Base-by-base conservation (phyloP, 768 basidiomycete species). In the Sutorius australiensis region DNA sequence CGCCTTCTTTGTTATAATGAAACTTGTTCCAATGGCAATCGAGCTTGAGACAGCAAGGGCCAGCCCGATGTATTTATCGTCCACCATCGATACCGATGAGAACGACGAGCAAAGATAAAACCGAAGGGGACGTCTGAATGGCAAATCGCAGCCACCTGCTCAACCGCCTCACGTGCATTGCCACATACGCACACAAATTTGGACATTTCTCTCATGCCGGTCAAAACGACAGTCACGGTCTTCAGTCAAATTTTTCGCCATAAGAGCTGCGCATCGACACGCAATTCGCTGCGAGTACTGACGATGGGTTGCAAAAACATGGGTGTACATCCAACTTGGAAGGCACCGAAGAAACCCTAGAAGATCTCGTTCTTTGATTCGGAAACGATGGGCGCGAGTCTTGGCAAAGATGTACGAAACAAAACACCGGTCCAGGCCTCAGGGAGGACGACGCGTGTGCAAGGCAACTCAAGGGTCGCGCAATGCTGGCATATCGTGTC, bases 1-100 rank as follows among this genome's bases (percentile, higher is more conserved):
- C 46, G 89, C 95, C 87, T 97, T 98, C 82, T 99, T 99, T 16
- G 95, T 99, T 67, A 99, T 95, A 67, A 99, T 97, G 70, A 94
- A 97, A 71, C 93, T 95, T 36, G 88, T 90, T 46, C 97, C 95
- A 60, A 98, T 98, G 53, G 89, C 85, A 24, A 90, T 65, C 12
- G 90, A 89, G 60, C 92, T 83, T 17, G 86, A 84, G 45, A 98
- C 73, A 48, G 97, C 95, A 50, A 99, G 82, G 24, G 83, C 80
- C 48, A 99, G 81, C 31, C 97, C 97, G 45, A 98, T 92, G 68
- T 93, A 95, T 75, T 94, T 97, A 75, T 97, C 95, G 62, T 97
- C 92, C 24, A 92, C 74, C 84, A 89, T 87, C 34, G 43, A 53
- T 51, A 32, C 49, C 40, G 60, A 44, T 9, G 51, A n/a, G 38